Evolutionary conservation across 495 filamentous ascomycete genomes (phyloP), one percentile per base, ranked within the genome.

Genomic region (Xylaria nigripes): DNA sequence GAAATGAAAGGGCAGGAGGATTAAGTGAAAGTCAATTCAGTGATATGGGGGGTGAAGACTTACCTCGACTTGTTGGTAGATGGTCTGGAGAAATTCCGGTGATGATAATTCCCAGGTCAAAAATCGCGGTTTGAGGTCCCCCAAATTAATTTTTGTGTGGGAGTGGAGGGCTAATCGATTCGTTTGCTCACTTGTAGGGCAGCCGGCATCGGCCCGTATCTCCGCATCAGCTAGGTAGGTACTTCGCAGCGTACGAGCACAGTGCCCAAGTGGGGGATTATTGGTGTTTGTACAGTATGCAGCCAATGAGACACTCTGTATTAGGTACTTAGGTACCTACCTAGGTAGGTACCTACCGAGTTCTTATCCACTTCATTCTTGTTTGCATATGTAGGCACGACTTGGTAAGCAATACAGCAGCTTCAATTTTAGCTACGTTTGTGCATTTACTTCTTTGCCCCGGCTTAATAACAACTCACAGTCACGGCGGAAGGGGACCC

Each of bases 121-220:
- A 59, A 64, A 62, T 52, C 62, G 57, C 54, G 57, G 24, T 48
- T 19, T 44, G 42, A 50, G 13, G 43, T 52, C 54, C 49, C 48
- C 45, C 55, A 64, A 64, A 64, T 64, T 59, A 50, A 58, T 67
- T 67, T 61, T 54, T 48, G 57, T 67, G 64, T 67, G 64, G 61
- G 58, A 57, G 55, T 48, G n/a, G 57, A 67, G 64, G 61, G 64
- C 64, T 67, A 64, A 57, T 56, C 61, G 61, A 62, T 38, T 55
- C 53, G 45, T 18, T 41, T 55, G 45, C n/a, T n/a, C 25, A 32
- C 49, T 25, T 32, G 15, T 40, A 12, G 10, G 45, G 4, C 52
- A 55, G 52, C 52, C 21, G 52, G 3, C 34, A 1, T n/a, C 50
- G 50, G 50, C 3, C 21, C 41, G 50, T 18, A 2, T n/a, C 15